Conservation (phyloP, 371 early-diverging fungal genomes). For the Mucor mucedo region DNA sequence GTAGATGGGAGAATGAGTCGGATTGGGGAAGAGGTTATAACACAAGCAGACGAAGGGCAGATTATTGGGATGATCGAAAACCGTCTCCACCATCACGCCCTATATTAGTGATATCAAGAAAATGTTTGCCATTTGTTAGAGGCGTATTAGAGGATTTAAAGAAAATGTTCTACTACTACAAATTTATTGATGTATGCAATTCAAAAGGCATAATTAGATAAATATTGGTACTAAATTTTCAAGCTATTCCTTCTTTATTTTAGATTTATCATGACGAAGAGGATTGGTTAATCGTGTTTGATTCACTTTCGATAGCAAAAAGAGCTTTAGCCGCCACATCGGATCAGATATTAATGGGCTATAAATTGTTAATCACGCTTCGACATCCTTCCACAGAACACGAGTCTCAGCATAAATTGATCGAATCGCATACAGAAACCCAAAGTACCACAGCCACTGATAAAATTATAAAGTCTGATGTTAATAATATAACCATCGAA, state of each 20-base stretch:
- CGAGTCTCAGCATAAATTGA: too few species aligned
- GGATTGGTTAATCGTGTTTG: conserved; percentile 65
- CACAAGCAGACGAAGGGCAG: conserved; percentile 22
- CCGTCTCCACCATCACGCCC: conserved; percentile 31
- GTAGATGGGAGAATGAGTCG: conserved; percentile 23
- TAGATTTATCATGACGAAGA: conserved; percentile 61
- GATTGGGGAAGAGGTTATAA: conserved; percentile 9
- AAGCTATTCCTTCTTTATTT: neutral
- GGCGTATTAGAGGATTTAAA: conserved; percentile 55
- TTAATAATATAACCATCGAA: neutral
- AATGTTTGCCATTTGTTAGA: conserved; percentile 58
- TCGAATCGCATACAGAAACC: neutral
- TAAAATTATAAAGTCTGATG: too few species aligned
- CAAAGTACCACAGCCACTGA: conserved; percentile 4
- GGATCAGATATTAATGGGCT: conserved; percentile 52
- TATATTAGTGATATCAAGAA: conserved; percentile 56
- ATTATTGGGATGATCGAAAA: conserved; percentile 28
- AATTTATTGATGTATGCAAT: conserved; percentile 42
- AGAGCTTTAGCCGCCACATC: conserved; percentile 51
- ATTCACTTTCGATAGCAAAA: conserved; percentile 56
- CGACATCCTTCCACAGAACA: conserved; percentile 31
- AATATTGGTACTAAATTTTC: neutral
- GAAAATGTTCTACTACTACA: conserved; percentile 43
- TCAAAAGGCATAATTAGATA: neutral
- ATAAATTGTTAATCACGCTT: conserved; percentile 47